Conservation (phyloP, 106 monocot genomes). For the Dendrobium nobile region DNA sequence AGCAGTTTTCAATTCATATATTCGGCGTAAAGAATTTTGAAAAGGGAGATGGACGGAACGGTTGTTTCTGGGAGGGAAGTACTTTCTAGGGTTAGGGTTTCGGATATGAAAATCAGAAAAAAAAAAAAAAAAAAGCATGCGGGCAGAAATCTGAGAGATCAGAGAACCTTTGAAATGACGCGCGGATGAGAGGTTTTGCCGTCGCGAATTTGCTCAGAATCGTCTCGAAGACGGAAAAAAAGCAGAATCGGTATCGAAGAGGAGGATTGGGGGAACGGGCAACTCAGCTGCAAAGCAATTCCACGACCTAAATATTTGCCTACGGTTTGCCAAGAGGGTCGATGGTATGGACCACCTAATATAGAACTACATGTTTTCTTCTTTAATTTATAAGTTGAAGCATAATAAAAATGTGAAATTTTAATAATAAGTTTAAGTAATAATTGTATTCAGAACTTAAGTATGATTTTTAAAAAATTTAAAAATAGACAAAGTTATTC, state of each 20-base stretch:
- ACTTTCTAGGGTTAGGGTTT: constrained; percentile 10
- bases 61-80: background rate
- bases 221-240: background rate
- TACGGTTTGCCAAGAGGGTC: too few species aligned
- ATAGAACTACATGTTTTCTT: too few species aligned
- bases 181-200: background rate
- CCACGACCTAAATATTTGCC: too few species aligned
- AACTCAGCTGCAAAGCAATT: background rate
- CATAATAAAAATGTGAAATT: too few species aligned
- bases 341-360: too few species aligned
- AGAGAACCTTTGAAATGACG: background rate
- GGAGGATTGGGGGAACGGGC: background rate
- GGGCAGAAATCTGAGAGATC: background rate
- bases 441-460: too few species aligned
- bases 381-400: too few species aligned
- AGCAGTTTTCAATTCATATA: background rate
- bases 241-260: too few species aligned
- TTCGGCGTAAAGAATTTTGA: background rate
- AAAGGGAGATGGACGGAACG: background rate
- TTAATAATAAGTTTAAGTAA: too few species aligned
- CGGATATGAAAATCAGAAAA: background rate
- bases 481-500: too few species aligned
- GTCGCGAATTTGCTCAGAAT: background rate
- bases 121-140: background rate
- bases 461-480: too few species aligned